Evolutionary conservation across 768 basidiomycete species (phyloP).

Genomic region (Boletus subcaerulescens): DNA sequence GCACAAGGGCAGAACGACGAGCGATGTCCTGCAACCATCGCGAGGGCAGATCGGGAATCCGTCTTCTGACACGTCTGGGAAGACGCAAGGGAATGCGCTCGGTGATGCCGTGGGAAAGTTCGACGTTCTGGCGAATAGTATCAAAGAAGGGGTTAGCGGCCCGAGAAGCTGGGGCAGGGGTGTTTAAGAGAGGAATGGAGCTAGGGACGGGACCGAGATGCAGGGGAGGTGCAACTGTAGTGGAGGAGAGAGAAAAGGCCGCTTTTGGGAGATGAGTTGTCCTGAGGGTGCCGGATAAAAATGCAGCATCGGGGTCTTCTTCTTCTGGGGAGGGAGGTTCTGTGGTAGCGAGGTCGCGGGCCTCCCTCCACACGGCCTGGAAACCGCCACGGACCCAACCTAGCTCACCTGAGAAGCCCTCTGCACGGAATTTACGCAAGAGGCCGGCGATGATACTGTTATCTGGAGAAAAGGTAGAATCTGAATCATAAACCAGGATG

Average conservation of each 20-base stretch:
- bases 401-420: slow-evolving; percentile 60
- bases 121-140: slow-evolving; percentile 83
- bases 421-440: slow-evolving; percentile 68
- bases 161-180: slow-evolving; percentile 25
- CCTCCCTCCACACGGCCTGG: slow-evolving; percentile 59
- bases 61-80: slow-evolving; percentile 44
- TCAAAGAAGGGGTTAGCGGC: slow-evolving; percentile 89
- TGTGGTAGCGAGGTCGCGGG: slow-evolving; percentile 50
- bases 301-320: slow-evolving; percentile 42
- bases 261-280: slow-evolving; percentile 59
- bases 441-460: slow-evolving; percentile 70
- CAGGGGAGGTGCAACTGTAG: slow-evolving; percentile 27
- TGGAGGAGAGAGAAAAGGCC: slow-evolving; percentile 57
- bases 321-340: slow-evolving; percentile 47
- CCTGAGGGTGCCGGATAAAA: slow-evolving; percentile 38
- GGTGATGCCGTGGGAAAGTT: slow-evolving; percentile 70
- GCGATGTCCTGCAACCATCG: slow-evolving; percentile 77
- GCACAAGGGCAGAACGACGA: slow-evolving; percentile 39
- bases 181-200: slow-evolving; percentile 2
- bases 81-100: slow-evolving; percentile 79
- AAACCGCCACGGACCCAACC: slow-evolving; percentile 85
- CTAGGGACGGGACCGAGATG: slow-evolving; percentile 7
- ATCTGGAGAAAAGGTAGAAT: slow-evolving; percentile 58
- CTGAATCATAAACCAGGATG: slow-evolving; percentile 86
- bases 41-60: slow-evolving; percentile 76